Conservation (phyloP, 768 basidiomycete species). For the Rhizopogon vesiculosus region DNA sequence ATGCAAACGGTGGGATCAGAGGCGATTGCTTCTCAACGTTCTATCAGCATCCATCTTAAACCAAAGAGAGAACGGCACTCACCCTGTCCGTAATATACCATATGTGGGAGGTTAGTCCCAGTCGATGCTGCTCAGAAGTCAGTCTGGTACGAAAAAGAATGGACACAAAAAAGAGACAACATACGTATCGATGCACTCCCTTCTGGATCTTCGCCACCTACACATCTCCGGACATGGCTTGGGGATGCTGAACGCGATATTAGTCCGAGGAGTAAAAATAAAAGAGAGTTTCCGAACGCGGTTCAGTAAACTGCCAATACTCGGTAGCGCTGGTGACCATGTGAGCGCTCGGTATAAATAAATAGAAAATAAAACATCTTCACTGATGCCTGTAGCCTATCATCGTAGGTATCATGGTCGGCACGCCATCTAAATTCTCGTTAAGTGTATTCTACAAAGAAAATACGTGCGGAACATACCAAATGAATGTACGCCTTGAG, state of each 20-base stretch:
- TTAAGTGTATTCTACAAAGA: not conserved
- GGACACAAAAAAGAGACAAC: constrained; percentile 4
- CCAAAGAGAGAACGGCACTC: constrained; percentile 6
- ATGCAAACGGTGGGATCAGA: constrained; percentile 28
- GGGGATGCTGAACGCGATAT: constrained; percentile 16
- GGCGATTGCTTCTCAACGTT: constrained; percentile 20
- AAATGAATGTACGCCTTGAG: constrained; percentile 37
- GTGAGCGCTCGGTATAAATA: constrained; percentile 11
- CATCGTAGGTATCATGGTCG: constrained; percentile 40
- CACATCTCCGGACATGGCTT: constrained; percentile 36
- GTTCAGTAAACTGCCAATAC: constrained; percentile 48
- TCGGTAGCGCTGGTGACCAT: constrained; percentile 25
- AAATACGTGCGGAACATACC: constrained; percentile 22
- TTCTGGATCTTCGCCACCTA: constrained; percentile 39
- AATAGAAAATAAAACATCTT: not conserved
- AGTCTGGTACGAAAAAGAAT: not conserved
- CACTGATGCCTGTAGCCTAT: constrained; percentile 47
- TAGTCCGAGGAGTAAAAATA: not conserved
- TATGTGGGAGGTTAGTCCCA: constrained; percentile 43
- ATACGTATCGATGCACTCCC: constrained; percentile 47
- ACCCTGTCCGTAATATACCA: constrained; percentile 44
- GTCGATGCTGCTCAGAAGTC: constrained; percentile 31
- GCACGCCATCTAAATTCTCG: constrained; percentile 41
- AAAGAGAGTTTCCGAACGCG: constrained; percentile 18
- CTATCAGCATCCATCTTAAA: constrained; percentile 5